Evolutionary conservation across 495 filamentous ascomycete species (phyloP).

Genomic region (Paragyromitra xinjiangensis): DNA sequence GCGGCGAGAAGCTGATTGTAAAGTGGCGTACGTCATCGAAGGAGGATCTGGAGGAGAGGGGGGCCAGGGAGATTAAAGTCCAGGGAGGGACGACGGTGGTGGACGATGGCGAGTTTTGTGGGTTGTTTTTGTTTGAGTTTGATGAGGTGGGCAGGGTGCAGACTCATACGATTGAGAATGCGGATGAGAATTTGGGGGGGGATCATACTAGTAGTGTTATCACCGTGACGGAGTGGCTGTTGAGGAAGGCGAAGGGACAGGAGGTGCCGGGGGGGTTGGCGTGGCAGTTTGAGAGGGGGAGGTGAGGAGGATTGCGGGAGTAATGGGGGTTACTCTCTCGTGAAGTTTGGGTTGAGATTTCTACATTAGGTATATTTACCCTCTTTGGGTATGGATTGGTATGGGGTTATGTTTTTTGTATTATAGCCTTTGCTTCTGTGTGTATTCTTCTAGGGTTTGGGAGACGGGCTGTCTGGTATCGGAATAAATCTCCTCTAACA

Average conservation of each 20-base stretch:
- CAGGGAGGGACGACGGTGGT: constrained; percentile 44
- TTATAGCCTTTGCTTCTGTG: no score
- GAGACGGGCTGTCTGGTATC: no score
- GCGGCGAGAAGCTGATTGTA: constrained; percentile 72
- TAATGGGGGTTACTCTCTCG: constrained; percentile 13
- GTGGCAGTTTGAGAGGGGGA: constrained; percentile 53
- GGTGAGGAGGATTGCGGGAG: neutral
- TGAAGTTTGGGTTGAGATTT: neutral
- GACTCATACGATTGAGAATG: constrained; percentile 92
- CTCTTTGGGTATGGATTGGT: no score
- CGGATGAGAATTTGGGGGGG: constrained; percentile 70
- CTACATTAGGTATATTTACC: no score
- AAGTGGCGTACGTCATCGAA: constrained; percentile 78
- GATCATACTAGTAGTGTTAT: constrained; percentile 57
- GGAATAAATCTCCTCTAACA: no score
- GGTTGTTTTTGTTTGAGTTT: constrained; percentile 94
- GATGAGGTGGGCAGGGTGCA: constrained; percentile 85
- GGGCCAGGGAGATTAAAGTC: constrained; percentile 27
- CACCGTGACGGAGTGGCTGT: constrained; percentile 57
- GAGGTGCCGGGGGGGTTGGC: constrained; percentile 53
- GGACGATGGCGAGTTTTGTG: constrained; percentile 71
- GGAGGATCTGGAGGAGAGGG: constrained; percentile 20
- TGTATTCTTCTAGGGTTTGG: no score
- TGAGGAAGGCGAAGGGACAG: constrained; percentile 52
- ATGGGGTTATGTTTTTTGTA: no score